Base-by-base conservation (phyloP, 2,329 filamentous ascomycete species). In the Neofusicoccum sp. region DNA sequence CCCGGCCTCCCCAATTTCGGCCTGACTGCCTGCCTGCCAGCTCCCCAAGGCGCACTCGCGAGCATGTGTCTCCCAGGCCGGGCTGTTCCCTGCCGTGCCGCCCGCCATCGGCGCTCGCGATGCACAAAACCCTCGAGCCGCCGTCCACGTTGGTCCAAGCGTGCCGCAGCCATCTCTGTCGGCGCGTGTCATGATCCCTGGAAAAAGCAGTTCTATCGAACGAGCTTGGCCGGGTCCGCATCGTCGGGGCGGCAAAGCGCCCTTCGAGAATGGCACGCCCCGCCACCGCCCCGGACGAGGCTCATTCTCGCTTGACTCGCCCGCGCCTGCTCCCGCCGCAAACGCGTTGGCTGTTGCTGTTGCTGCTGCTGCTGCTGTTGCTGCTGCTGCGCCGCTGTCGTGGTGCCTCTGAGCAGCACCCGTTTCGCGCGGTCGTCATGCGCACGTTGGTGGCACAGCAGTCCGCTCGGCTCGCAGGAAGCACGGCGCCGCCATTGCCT, bases 91-190 rank as follows among this genome's bases (percentile, higher is more conserved):
- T 16, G 36, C 26, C 30, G 43, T n/a, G 38, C 36, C 51, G 51
- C 51, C 26, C n/a, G 24, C 34, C n/a, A n/a, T n/a, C n/a, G n/a
- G n/a, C 31, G 20, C 48, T 30, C 14, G 43, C 12, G 11, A 47
- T 44, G 16, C 16, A 26, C 41, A 11, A 24, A 4, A 8, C 41
- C 7, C 26, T 3, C 41, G 33, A 12, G 12, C 30, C 34, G 12
- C n/a, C 14, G n/a, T n/a, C 30, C 24, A 7, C 12, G 26, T 4
- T 56, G 51, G 51, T 9, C 51, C 51, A 56, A 43, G 51, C 51
- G 51, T 56, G 51, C 51, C 36, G 51, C 51, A 56, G 38, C 36
- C 51, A 56, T 28, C 49, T 36, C 38, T 34, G 20, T 53, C 48
- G 30, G 20, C 20, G 20, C 30, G 41, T 51, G 47, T 51, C 47